phyloP scores from a whole-genome alignment of 768 basidiomycete species.

The Leccinum uliginosum region DNA sequence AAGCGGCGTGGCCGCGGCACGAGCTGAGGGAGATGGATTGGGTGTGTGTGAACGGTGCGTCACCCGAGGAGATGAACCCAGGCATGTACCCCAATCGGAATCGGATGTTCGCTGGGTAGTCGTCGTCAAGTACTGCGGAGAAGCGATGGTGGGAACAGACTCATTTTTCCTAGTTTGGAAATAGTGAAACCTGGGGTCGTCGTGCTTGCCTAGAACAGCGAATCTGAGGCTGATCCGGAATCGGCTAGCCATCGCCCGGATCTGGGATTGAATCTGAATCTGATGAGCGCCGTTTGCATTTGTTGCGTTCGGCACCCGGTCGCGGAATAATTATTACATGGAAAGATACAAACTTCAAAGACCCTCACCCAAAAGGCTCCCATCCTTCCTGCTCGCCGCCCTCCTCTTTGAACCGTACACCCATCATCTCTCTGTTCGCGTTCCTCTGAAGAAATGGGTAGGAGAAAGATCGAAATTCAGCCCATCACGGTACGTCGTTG shows the following conservation, averaged over 20 bases:
- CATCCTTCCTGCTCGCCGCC: slow-evolving; percentile 21
- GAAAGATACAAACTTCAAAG: slow-evolving; percentile 34
- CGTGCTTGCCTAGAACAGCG: neutral
- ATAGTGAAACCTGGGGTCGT: neutral
- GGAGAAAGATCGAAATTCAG: slow-evolving; percentile 80
- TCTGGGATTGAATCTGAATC: slow-evolving; percentile 25
- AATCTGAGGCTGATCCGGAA: slow-evolving; percentile 32
- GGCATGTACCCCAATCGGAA: neutral
- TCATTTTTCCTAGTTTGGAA: neutral
- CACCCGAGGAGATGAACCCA: slow-evolving; percentile 20
- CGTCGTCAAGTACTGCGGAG: slow-evolving; percentile 22
- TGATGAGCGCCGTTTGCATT: slow-evolving; percentile 34
- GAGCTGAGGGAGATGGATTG: neutral
- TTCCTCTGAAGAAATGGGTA: slow-evolving; percentile 46
- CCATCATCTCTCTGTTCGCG: slow-evolving; percentile 15
- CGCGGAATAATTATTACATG: slow-evolving; percentile 38
- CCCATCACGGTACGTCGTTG: slow-evolving; percentile 65
- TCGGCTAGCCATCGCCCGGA: slow-evolving; percentile 17
- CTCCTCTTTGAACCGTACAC: slow-evolving; percentile 16
- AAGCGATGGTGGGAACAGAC: slow-evolving; percentile 18
- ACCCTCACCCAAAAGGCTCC: slow-evolving; percentile 31
- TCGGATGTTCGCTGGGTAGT: slow-evolving; percentile 14
- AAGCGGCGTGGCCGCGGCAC: slow-evolving; percentile 4
- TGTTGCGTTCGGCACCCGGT: slow-evolving; percentile 36
- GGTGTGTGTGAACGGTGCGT: slow-evolving; percentile 11